These are phyloP conservation scores for Suillus hirtellus DNA, from an alignment of 768 basidiomycete genomes.

Conservation along the genomic window DNA sequence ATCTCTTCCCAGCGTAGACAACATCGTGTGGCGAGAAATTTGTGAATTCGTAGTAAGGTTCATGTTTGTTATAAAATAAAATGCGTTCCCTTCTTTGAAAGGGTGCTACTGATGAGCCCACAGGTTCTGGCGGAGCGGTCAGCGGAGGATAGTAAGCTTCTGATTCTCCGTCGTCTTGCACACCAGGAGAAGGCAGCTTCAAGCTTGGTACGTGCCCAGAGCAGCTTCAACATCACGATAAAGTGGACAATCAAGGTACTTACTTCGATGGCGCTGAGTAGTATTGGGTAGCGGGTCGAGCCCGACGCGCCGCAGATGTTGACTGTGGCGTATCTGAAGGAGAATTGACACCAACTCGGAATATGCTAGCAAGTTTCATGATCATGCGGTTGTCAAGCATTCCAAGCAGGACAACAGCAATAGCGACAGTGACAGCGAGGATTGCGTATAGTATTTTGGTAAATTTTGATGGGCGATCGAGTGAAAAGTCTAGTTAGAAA, in stretches of 20 bases:
- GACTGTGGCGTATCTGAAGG: conserved; percentile 25
- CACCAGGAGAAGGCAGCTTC: conserved; percentile 17
- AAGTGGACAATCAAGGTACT: neutral
- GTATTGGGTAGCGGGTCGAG: conserved; percentile 29
- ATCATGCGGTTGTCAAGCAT: conserved; percentile 35
- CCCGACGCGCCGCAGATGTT: conserved; percentile 12
- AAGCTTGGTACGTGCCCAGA: conserved; percentile 16
- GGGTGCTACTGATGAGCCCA: conserved; percentile 31
- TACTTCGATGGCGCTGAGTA: conserved; percentile 20
- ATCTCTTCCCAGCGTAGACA: conserved; percentile 58
- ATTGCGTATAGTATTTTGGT: conserved; percentile 31
- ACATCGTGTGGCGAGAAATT: conserved; percentile 73
- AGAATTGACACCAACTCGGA: conserved; percentile 23
- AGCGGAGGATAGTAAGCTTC: conserved; percentile 33
- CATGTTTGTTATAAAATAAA: conserved; percentile 63
- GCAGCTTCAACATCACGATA: conserved; percentile 4
- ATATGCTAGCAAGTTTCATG: conserved; percentile 31
- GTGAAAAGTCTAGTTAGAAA: conserved; percentile 9
- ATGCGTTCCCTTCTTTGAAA: conserved; percentile 40
- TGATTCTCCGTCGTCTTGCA: conserved; percentile 12
- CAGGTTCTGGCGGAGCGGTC: conserved; percentile 31
- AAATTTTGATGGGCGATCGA: conserved; percentile 14
- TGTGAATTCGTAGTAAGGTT: conserved; percentile 70
- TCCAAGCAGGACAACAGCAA: conserved; percentile 25
- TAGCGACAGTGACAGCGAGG: conserved; percentile 15